These are phyloP conservation scores for Ceratocystis eucalypticola DNA, from an alignment of 2,329 filamentous ascomycete genomes.

Conservation along the genomic window DNA sequence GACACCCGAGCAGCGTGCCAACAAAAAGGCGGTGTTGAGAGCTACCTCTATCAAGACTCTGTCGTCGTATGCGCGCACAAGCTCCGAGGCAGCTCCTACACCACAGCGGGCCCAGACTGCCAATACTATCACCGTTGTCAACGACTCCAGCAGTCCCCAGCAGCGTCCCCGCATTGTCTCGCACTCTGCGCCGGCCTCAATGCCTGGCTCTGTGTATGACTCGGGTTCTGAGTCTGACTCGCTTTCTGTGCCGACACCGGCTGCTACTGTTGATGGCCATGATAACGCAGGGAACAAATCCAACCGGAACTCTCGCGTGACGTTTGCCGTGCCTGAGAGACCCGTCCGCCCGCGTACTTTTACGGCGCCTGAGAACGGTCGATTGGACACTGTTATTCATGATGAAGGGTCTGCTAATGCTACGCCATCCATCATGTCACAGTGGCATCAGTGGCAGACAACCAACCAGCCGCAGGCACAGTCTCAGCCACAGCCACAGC, in stretches of 20 bases:
- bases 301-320: background rate
- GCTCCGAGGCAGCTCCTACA: background rate
- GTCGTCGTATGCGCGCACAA: conserved; percentile 28
- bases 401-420: background rate
- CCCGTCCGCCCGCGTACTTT: background rate
- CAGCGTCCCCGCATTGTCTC: background rate
- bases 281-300: background rate
- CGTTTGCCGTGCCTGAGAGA: background rate
- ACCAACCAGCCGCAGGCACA: background rate
- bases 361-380: background rate
- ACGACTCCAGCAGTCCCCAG: background rate
- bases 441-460: conserved; percentile 2
- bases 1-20: conserved; percentile 38
- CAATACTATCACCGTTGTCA: background rate
- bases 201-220: background rate
- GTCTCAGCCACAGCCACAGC: background rate
- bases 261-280: background rate
- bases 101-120: background rate
- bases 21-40: conserved; percentile 28
- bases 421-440: background rate
- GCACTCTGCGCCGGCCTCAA: background rate
- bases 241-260: background rate
- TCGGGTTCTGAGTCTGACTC: conserved; percentile 1
- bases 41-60: conserved; percentile 34
- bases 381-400: background rate